These are phyloP conservation scores for Xylaria palmicola DNA, from an alignment of 495 filamentous ascomycete species.

Conservation along the genomic window DNA sequence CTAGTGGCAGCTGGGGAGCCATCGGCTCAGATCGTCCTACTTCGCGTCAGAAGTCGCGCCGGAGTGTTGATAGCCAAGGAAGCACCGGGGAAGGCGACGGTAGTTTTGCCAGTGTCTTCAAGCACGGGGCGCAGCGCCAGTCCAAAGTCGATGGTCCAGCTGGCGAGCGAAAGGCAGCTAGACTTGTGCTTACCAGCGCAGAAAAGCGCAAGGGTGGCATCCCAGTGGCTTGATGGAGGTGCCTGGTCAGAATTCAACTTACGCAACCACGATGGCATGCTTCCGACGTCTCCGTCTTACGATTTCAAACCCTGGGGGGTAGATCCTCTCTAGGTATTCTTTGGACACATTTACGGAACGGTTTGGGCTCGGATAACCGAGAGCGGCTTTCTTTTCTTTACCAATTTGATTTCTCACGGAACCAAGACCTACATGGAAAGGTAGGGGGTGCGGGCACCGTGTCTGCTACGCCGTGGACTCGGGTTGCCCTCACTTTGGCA, in stretches of 20 bases:
- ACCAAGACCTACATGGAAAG: slow-evolving; percentile 19
- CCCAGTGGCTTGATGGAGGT: slow-evolving; percentile 21
- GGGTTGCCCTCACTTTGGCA: slow-evolving; percentile 5
- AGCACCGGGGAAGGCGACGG: slow-evolving; percentile 51
- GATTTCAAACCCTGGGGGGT: slow-evolving; percentile 29
- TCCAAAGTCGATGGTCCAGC: slow-evolving; percentile 47
- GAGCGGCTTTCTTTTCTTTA: slow-evolving; percentile 30
- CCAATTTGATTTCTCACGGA: slow-evolving; percentile 18
- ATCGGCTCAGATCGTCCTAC: slow-evolving; percentile 77
- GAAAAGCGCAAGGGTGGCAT: slow-evolving; percentile 86
- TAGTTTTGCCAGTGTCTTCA: slow-evolving; percentile 60
- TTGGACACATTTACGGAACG: slow-evolving; percentile 29
- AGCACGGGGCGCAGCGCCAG: slow-evolving; percentile 49
- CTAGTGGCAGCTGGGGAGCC: slow-evolving; percentile 66
- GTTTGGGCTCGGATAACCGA: slow-evolving; percentile 16
- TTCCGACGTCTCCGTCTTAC: slow-evolving; percentile 34
- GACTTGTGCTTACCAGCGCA: slow-evolving; percentile 82
- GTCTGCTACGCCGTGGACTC: slow-evolving; percentile 22
- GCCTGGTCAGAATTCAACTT: slow-evolving; percentile 18
- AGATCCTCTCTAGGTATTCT: slow-evolving; percentile 27
- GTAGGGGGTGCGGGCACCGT: slow-evolving; percentile 14
- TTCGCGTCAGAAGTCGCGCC: slow-evolving; percentile 61
- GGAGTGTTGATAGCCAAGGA: slow-evolving; percentile 61
- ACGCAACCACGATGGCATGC: slow-evolving; percentile 34
- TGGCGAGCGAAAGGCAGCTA: slow-evolving; percentile 75